Evolutionary conservation across 352 stramenopile species (phyloP).

Genomic region (Phytophthora pini): DNA sequence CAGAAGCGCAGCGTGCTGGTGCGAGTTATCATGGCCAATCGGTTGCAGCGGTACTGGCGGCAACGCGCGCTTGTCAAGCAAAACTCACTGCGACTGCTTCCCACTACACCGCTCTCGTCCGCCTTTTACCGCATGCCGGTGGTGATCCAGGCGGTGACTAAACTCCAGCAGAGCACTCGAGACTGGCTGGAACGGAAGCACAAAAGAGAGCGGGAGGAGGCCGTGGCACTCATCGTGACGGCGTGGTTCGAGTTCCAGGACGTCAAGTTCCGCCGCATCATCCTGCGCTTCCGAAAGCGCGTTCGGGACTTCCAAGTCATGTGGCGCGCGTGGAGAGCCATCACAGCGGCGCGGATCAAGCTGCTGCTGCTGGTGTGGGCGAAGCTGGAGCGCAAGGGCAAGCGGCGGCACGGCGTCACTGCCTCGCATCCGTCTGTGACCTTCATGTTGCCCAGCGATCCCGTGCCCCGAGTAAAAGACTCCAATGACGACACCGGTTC

Average conservation of each 20-base stretch:
- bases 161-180: slow-evolving; percentile 52
- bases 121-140: slow-evolving; percentile 60
- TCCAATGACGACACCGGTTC: not conserved
- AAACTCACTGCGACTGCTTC: slow-evolving; percentile 28
- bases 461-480: slow-evolving; percentile 5
- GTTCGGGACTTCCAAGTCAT: slow-evolving; percentile 79
- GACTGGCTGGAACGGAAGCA: slow-evolving; percentile 47
- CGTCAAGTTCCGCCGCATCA: slow-evolving; percentile 82
- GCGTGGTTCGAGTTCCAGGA: slow-evolving; percentile 85
- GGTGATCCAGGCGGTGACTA: slow-evolving; percentile 49
- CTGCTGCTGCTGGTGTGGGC: slow-evolving; percentile 72
- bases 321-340: slow-evolving; percentile 72
- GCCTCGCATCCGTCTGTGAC: slow-evolving; percentile 2
- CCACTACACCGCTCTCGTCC: slow-evolving; percentile 35
- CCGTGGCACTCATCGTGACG: slow-evolving; percentile 66
- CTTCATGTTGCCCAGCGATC: slow-evolving; percentile 4
- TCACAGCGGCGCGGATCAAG: slow-evolving; percentile 78
- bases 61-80: slow-evolving; percentile 32
- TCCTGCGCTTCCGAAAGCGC: slow-evolving; percentile 77
- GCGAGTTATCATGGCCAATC: slow-evolving; percentile 55
- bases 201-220: slow-evolving; percentile 19
- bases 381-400: slow-evolving; percentile 67
- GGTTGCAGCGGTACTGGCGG: slow-evolving; percentile 66
- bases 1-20: slow-evolving; percentile 42
- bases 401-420: slow-evolving; percentile 47